Evolutionary conservation across 2,329 filamentous ascomycete genomes (phyloP).

Genomic region (Parastagonospora avenae): DNA sequence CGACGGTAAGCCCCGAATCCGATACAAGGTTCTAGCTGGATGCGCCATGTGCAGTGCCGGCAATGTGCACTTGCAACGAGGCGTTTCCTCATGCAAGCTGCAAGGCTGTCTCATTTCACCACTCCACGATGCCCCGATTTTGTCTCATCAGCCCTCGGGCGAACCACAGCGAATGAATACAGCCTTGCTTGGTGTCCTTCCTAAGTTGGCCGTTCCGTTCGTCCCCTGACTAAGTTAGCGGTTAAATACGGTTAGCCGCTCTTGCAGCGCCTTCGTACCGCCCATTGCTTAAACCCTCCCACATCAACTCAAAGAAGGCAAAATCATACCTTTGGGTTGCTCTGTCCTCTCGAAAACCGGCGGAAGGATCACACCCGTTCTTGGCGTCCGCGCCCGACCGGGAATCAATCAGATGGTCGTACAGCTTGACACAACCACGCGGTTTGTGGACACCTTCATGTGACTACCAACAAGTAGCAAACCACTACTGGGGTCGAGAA

Average conservation of each 20-base stretch:
- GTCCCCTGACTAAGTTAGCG: neutral
- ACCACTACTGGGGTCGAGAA: constrained; percentile 16
- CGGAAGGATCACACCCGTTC: constrained; percentile 3
- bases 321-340: neutral
- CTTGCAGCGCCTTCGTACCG: neutral
- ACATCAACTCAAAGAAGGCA: neutral
- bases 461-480: constrained; percentile 13
- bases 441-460: constrained; percentile 23
- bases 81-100: no score
- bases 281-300: neutral
- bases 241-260: constrained; percentile 4
- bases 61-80: no score
- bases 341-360: neutral
- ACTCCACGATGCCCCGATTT: no score
- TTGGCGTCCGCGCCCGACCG: constrained; percentile 5
- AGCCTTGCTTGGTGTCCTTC: neutral
- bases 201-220: neutral
- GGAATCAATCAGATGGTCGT: constrained; percentile 23
- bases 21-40: no score
- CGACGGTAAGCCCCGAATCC: no score
- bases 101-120: no score
- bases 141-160: neutral
- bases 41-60: no score
- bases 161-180: neutral
- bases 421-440: constrained; percentile 29